Evolutionary conservation across 768 basidiomycete genomes (phyloP), one percentile per base, ranked within the genome.

Genomic region (Collybiopsis confluens): DNA sequence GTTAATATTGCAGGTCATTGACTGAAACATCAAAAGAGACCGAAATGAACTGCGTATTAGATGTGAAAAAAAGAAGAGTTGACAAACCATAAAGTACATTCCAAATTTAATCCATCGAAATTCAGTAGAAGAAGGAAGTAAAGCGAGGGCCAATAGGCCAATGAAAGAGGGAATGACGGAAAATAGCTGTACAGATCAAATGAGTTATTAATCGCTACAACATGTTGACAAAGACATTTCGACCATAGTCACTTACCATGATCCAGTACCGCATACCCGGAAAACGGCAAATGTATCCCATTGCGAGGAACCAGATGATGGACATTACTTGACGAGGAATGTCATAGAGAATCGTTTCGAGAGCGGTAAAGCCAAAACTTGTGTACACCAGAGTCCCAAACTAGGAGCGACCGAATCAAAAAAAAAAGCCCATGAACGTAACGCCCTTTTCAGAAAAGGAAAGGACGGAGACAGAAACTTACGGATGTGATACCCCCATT

Each of bases 401-500:
- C 54, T 56, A 26, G 13, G 33, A 21, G 38, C 3, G 37, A 45
- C 21, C 20, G 15, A 45, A 23, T 4, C 5, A 27, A 23, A 21
- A 21, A 21, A 45, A 24, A 6, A 13, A 33, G 30, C 10, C 45
- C n/a, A 45, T 33, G 30, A 13, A 33, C 30, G n/a, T n/a, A n/a
- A n/a, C n/a, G n/a, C n/a, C n/a, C n/a, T n/a, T 38, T 11, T 38
- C 37, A 21, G 43, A 13, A 21, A 45, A n/a, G n/a, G 18, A n/a
- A 33, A 50, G 24, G 36, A 50, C 15, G 23, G 21, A 38, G 33
- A 33, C 6, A 33, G 4, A 52, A 42, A 26, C 54, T 26, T 28
- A 56, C 54, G 9, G 54, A 56, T 21, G 54, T 56, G 41, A 51
- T 43, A 43, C 54, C 54, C n/a, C 54, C 54, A 44, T 56, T 56